Evolutionary conservation across 805 yeast genomes (phyloP), one percentile per base, ranked within the genome.

Genomic region (Candida odintsovae): DNA sequence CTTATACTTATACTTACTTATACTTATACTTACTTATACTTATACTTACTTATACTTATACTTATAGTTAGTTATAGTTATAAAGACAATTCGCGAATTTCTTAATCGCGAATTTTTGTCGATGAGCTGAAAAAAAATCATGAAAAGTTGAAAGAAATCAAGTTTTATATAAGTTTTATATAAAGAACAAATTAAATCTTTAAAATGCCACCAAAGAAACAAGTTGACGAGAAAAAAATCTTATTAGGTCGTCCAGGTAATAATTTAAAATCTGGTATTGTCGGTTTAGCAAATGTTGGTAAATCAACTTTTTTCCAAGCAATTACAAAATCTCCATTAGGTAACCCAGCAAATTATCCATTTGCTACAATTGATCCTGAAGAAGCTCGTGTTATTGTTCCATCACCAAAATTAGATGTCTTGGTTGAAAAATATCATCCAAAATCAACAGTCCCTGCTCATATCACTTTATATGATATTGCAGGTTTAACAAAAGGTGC

Each of bases 401-500:
- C 97, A 59, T 87, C 96, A 50, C 78, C 85, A 51, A 82, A 96
- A 66, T 82, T 94, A 61, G 95, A 92, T 60, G 77, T 75, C 51
- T 76, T 94, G 44, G 76, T 78, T 59, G 78, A 78, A 43, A 70
- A 85, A 60, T 94, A 89, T 76, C 76, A 78, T 64, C 92, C 97
- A 50, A 86, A 88, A 61, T 78, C 86, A 58, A 81, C 81, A 64
- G 90, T 92, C 50, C 97, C 97, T 50, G 97, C 98, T 16, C 83
- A 77, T 64, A 81, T 92, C 68, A 92, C 97, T 48, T 82, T 94
- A 49, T 90, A 87, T 63, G 99, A 94, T 72, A 94, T 94, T 70
- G 99, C 99, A 50, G 99, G 99, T 68, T 77, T 94, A 66, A 92
- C 98, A 55, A 88, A 88, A 71, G 97, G 97, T 71, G 97, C 98